Evolutionary conservation across 306 rosid species (phyloP), one percentile per base, ranked within the genome.

Genomic region (Styphnolobium japonicum): DNA sequence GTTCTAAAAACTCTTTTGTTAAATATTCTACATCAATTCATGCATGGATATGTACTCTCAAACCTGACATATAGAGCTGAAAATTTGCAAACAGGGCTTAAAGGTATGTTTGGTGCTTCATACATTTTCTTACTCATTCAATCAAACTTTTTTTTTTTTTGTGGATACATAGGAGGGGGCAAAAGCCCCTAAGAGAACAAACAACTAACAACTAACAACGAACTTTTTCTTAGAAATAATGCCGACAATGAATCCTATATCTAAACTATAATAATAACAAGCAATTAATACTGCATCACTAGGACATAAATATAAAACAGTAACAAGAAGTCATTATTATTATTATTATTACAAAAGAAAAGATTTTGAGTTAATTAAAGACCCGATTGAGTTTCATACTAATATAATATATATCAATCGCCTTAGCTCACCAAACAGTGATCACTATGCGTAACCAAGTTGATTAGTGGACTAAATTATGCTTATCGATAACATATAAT

Each of bases 61-160:
- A 67, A 65, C 81, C 86, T 82, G 90, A 82, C 90, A 67, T 42
- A 23, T 22, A 81, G 58, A 80, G 92, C 89, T 85, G 16, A 81
- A 89, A 77, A 67, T 61, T 74, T 46, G 73, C 61, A 76, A 65
- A 77, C 93, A 76, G 18, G 80, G 34, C 75, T 85, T 80, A 75
- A 63, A 85, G 87, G 81, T 60, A 68, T 84, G 71, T 85, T 80
- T 83, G 70, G 3, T 43, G 42, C 77, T 67, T 48, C 67, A 23
- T 21, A 15, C 73, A 56, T 80, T 66, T 71, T 56, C 57, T 81
- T 81, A 71, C 78, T 61, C 70, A 51, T 82, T 83, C 82, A 58
- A 56, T 86, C 46, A 73, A 85, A 57, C 75, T 56, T 77, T n/a
- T n/a, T n/a, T n/a, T n/a, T n/a, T n/a, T n/a, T n/a, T n/a, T n/a